Conservation (phyloP, 495 filamentous ascomycete species). For the Tuber indicum region DNA sequence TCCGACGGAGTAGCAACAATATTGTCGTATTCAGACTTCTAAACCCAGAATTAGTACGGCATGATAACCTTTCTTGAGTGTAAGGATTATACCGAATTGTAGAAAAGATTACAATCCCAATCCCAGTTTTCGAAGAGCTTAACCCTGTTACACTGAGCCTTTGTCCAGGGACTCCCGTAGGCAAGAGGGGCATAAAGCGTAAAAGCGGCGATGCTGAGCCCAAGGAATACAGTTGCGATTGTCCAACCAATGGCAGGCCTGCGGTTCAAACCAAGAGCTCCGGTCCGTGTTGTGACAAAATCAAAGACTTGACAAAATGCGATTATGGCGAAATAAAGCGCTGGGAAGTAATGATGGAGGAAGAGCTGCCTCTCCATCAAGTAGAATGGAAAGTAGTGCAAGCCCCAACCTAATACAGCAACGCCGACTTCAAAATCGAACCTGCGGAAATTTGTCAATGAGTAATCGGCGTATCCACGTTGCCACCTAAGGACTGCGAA, state of each 20-base stretch:
- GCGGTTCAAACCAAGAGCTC: conserved; percentile 59
- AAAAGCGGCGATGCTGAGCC: conserved; percentile 67
- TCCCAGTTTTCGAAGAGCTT: conserved; percentile 90
- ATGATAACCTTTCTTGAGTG: background rate
- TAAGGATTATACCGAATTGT: conserved; percentile 66
- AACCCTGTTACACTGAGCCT: conserved; percentile 70
- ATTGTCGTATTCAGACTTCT: conserved; percentile 38
- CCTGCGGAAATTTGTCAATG: conserved; percentile 72
- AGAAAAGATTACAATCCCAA: conserved; percentile 92
- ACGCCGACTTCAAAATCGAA: conserved; percentile 96
- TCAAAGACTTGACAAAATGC: conserved; percentile 82
- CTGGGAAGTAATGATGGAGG: conserved; percentile 92
- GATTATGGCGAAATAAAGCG: conserved; percentile 89
- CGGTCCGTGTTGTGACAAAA: conserved; percentile 65
- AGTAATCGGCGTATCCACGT: conserved; percentile 80
- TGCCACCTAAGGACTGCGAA: conserved; percentile 90
- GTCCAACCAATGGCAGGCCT: conserved; percentile 66
- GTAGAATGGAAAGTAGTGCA: conserved; percentile 97
- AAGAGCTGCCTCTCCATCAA: conserved; percentile 93
- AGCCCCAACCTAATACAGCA: conserved; percentile 81
- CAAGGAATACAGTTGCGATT: conserved; percentile 63
- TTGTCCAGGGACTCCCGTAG: conserved; percentile 93
- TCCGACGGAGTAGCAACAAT: conserved; percentile 13
- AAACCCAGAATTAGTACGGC: conserved; percentile 34
- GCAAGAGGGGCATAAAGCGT: conserved; percentile 75